Percentiles rank a stretch among this genome's conserved stretches.
These are phyloP conservation scores for Vicia villosa DNA, from an alignment of 306 rosid species.

Conservation along the genomic window DNA sequence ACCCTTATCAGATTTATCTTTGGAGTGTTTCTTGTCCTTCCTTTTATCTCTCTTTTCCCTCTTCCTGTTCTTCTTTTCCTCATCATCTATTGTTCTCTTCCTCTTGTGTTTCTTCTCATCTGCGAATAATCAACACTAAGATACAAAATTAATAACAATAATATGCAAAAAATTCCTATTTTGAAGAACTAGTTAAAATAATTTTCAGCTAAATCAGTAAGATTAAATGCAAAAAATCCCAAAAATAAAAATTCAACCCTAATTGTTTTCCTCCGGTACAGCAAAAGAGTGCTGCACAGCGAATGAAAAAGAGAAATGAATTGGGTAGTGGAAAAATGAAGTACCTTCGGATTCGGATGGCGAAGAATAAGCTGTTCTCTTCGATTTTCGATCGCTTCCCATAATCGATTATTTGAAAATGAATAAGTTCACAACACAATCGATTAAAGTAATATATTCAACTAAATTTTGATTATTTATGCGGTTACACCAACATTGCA, in stretches of 20 bases:
- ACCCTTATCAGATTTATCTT: slow-evolving; percentile 50
- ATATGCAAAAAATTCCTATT: background rate
- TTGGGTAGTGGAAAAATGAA: background rate
- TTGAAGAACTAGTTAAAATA: slow-evolving; percentile 1
- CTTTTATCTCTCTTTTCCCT: slow-evolving; percentile 65
- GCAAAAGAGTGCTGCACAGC: slow-evolving; percentile 4
- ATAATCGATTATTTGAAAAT: slow-evolving; percentile 40
- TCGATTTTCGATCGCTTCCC: slow-evolving; percentile 83
- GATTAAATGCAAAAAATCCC: background rate
- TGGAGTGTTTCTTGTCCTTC: slow-evolving; percentile 69
- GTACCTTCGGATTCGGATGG: slow-evolving; percentile 69
- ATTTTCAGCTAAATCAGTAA: slow-evolving; percentile 1
- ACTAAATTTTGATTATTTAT: too few species aligned
- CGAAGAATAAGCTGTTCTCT: slow-evolving; percentile 52
- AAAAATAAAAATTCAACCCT: background rate
- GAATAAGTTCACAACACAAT: background rate
- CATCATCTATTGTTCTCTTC: slow-evolving; percentile 59
- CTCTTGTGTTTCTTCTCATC: slow-evolving; percentile 76
- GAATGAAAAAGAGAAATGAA: background rate
- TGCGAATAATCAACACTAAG: slow-evolving; percentile 38
- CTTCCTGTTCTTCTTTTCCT: slow-evolving; percentile 57
- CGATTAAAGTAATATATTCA: background rate
- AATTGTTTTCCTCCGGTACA: background rate
- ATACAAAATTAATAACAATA: slow-evolving; percentile 15
- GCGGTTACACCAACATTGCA: background rate